A percentile compares a stretch with the other conserved stretches of the same genome.
Conservation (phyloP, 768 basidiomycete species). For the Mycena floridula region DNA sequence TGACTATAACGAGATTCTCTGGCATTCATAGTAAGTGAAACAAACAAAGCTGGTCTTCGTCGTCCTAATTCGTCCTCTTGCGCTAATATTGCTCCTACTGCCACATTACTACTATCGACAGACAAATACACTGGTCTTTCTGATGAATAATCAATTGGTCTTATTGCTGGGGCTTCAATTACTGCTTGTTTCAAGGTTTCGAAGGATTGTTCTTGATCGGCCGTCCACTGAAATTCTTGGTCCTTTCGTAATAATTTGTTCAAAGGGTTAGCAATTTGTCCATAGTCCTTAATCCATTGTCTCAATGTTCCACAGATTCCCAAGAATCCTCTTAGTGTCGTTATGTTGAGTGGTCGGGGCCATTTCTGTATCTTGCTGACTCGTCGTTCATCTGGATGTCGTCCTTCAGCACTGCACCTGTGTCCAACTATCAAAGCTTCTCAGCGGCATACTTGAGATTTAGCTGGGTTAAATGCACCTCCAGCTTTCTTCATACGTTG, state of each 20-base stretch:
- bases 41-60: background rate
- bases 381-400: slow-evolving; percentile 18
- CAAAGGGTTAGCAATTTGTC: slow-evolving; percentile 9
- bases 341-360: slow-evolving; percentile 8
- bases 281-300: slow-evolving; percentile 17
- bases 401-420: slow-evolving; percentile 23
- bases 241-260: slow-evolving; percentile 10
- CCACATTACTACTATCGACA: slow-evolving; percentile 24
- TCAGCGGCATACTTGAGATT: slow-evolving; percentile 14
- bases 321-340: slow-evolving; percentile 17
- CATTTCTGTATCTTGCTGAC: slow-evolving; percentile 21
- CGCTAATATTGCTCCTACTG: slow-evolving; percentile 23
- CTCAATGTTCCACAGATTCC: slow-evolving; percentile 17
- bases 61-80: slow-evolving; percentile 21
- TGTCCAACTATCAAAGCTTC: slow-evolving; percentile 24
- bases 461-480: slow-evolving; percentile 14
- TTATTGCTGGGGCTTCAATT: slow-evolving; percentile 14
- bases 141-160: slow-evolving; percentile 24
- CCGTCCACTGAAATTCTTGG: slow-evolving; percentile 20
- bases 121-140: slow-evolving; percentile 19
- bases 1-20: slow-evolving; percentile 25
- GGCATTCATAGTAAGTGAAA: slow-evolving; percentile 23
- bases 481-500: slow-evolving; percentile 20
- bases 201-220: slow-evolving; percentile 16
- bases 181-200: slow-evolving; percentile 9